phyloP scores from a whole-genome alignment of 2,329 filamentous ascomycete genomes.

The Cadophora luteo-olivacea region DNA sequence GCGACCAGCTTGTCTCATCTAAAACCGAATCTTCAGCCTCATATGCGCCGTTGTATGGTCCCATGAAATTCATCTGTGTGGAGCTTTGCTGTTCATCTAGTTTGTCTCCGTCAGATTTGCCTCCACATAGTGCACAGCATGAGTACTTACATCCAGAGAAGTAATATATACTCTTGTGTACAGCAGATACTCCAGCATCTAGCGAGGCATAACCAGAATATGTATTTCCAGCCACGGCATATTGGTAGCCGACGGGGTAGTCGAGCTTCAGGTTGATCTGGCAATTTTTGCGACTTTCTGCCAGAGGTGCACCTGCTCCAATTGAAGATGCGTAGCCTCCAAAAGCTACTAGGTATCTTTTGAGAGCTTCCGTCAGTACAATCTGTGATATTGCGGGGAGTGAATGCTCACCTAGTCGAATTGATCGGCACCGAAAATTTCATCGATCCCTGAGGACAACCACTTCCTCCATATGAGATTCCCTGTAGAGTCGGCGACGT shows the following conservation, averaged over 20 bases:
- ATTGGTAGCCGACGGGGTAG: conserved; percentile 36
- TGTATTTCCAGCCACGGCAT: conserved; percentile 30
- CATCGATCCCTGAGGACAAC: conserved; percentile 3
- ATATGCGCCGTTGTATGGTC: conserved; percentile 30
- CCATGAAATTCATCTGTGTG: conserved; percentile 30
- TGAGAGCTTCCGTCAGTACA: not conserved
- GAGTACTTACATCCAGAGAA: conserved; percentile 32
- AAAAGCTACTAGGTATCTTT: not conserved
- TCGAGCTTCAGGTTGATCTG: conserved; percentile 36
- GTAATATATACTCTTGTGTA: conserved; percentile 34
- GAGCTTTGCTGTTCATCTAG: conserved; percentile 28
- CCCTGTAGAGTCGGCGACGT: not conserved
- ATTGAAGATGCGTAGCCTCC: conserved; percentile 24
- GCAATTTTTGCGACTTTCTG: conserved; percentile 34
- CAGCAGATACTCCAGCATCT: conserved; percentile 31
- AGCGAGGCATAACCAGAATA: conserved; percentile 33
- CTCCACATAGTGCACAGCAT: not conserved
- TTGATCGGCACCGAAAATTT: conserved; percentile 10
- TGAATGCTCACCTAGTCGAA: not conserved
- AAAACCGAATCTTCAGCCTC: conserved; percentile 20
- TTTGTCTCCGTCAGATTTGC: not conserved
- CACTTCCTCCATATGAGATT: conserved; percentile 4
- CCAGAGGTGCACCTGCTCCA: conserved; percentile 27
- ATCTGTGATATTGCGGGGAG: not conserved
- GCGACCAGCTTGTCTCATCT: conserved; percentile 28